Evolutionary conservation across 2,329 filamentous ascomycete genomes (phyloP), one percentile per base, ranked within the genome.

Genomic region (Colletotrichum agaves): DNA sequence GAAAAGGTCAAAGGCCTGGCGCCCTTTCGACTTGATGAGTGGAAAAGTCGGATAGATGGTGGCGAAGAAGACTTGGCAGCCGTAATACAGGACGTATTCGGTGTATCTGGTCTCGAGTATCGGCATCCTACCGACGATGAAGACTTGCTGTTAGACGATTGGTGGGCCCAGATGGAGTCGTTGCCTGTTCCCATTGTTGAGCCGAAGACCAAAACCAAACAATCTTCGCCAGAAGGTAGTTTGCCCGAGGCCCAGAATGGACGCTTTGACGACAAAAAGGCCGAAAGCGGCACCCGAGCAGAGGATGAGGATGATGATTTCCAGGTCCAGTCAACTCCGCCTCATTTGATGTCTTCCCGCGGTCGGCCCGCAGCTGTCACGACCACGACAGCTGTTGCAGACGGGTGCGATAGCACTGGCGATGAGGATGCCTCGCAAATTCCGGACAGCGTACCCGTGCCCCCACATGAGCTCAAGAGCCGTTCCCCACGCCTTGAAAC

Each of bases 1-100:
- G 80, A 80, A 5, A 84, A 81, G 41, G 78, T 89, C 8, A 84
- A 81, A 39, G 86, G 86, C 0, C 79, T 89, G 4, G 84, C 82
- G 0, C 79, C 81, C 1, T 88, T 88, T 69, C 72, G 80, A 21
- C 75, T 78, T 61, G 67, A 67, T 0, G 74, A 75, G 3, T 86
- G 85, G 80, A 78, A 74, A 62, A 67, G 71, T 3, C 72, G 75
- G 31, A 68, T 77, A 33, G 67, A 69, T 11, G 64, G 70, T 17
- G 63, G 71, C 2, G 70, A 71, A 6, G 67, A 78, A n/a, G 78
- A 80, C 46, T 68, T 80, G 1, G 59, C 73, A 3, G 72, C 76
- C 13, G 74, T 87, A n/a, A 69, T 86, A 3, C 71, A 77, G 2
- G 70, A 75, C 27, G 82, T 83, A 1, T 86, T 86, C 67, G 78